These are phyloP conservation scores for Zasmidium cellare DNA, from an alignment of 2,329 filamentous ascomycete genomes.

Conservation along the genomic window DNA sequence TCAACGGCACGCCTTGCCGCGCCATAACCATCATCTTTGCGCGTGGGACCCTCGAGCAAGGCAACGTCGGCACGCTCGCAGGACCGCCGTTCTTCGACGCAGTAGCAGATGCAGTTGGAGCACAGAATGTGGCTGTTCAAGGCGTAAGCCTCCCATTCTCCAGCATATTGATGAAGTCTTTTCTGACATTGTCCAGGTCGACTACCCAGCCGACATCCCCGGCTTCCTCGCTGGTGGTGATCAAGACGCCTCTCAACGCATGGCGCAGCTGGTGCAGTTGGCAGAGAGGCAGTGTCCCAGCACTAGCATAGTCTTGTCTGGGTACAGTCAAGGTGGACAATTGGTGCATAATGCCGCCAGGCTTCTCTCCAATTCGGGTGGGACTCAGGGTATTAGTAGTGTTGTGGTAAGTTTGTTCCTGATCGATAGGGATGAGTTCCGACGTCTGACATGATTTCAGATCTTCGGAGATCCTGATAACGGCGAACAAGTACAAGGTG, in stretches of 20 bases:
- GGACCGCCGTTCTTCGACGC: conserved; percentile 53
- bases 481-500: conserved; percentile 34
- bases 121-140: conserved; percentile 50
- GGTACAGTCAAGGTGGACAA: conserved; percentile 26
- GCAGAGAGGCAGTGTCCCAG: conserved; percentile 20
- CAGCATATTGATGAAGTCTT: not conserved
- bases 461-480: conserved; percentile 42
- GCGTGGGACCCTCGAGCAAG: conserved; percentile 53
- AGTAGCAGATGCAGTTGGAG: conserved; percentile 35
- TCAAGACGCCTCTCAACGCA: conserved; percentile 14
- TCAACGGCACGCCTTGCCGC: conserved; percentile 18
- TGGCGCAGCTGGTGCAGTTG: conserved; percentile 20
- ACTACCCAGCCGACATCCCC: conserved; percentile 8
- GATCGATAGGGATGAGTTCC: not conserved
- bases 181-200: not conserved
- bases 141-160: conserved; percentile 42
- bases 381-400: conserved; percentile 14
- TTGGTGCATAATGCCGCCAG: conserved; percentile 20
- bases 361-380: not conserved
- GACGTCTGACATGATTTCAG: conserved; percentile 13
- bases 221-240: conserved; percentile 18
- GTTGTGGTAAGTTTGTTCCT: conserved; percentile 15
- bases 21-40: conserved; percentile 56
- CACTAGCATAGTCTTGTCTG: conserved; percentile 26
- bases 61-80: conserved; percentile 54